Conservation (phyloP, 2,329 filamentous ascomycete genomes). For the Hypocrella siamensis region DNA sequence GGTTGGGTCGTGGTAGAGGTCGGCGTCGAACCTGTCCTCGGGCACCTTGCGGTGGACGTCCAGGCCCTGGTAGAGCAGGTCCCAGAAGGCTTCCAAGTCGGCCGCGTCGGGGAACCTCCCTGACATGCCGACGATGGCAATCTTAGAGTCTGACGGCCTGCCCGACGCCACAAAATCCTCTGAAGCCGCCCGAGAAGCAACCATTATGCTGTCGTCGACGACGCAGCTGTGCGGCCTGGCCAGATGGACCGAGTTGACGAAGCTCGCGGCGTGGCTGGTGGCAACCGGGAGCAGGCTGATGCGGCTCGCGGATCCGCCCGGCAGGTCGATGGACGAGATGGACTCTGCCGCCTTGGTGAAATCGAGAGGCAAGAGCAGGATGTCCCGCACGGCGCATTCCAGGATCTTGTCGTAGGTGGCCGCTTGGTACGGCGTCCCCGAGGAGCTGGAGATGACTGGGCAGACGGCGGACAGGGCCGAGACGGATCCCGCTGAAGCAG, state of each 20-base stretch:
- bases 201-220: not conserved
- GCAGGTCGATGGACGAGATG: too few species aligned
- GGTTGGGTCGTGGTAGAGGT: conserved; percentile 48
- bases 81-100: conserved; percentile 1
- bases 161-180: too few species aligned
- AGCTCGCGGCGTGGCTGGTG: too few species aligned
- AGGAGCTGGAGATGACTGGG: not conserved
- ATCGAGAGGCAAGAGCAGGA: too few species aligned
- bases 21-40: conserved; percentile 46
- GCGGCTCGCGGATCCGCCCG: too few species aligned
- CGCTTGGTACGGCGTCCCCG: too few species aligned
- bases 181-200: not conserved
- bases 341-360: too few species aligned
- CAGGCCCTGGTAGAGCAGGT: conserved; percentile 44
- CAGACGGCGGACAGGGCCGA: not conserved
- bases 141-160: not conserved
- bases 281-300: too few species aligned
- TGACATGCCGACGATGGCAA: conserved; percentile 2
- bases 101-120: conserved; percentile 1
- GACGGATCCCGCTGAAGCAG: not conserved
- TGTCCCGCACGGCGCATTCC: too few species aligned
- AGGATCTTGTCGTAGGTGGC: too few species aligned
- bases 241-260: not conserved
- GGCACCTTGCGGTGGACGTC: conserved; percentile 48
- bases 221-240: not conserved